Evolutionary conservation across 345 rosid species (phyloP).

Genomic region (Citropsis articulata): DNA sequence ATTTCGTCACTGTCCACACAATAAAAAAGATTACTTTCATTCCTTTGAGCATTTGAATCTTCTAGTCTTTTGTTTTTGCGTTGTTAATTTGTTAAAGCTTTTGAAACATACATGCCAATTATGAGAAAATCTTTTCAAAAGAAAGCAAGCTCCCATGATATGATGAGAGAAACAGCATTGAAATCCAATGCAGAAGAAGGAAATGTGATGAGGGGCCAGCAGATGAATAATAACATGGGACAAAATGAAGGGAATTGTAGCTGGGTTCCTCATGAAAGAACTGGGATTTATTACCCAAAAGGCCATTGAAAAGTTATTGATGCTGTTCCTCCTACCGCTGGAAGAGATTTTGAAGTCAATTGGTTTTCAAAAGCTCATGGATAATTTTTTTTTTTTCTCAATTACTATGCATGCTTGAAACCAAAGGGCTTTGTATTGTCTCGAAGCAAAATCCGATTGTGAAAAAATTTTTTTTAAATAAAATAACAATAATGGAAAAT

Average conservation of each 20-base stretch:
- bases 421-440: no score
- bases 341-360: background rate
- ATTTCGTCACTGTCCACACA: no score
- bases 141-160: slow-evolving; percentile 19
- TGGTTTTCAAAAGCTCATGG: no score
- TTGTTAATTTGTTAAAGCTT: background rate
- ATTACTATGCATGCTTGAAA: no score
- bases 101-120: slow-evolving; percentile 16
- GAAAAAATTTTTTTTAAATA: no score
- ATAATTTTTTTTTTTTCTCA: no score
- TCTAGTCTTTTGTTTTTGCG: background rate
- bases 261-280: slow-evolving; percentile 39
- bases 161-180: slow-evolving; percentile 5
- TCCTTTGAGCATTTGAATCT: no score
- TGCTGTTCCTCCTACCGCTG: slow-evolving; percentile 25
- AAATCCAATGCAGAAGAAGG: slow-evolving; percentile 30
- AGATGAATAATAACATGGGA: background rate
- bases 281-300: slow-evolving; percentile 49
- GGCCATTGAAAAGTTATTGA: slow-evolving; percentile 33
- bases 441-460: no score
- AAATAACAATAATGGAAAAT: no score
- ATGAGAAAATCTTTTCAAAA: slow-evolving; percentile 30
- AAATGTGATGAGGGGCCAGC: background rate
- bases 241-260: slow-evolving; percentile 17
- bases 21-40: no score